Percentiles rank a stretch among this genome's conserved stretches.
Conservation (phyloP, 2,329 filamentous ascomycete species). For the Ophiostoma sp. region DNA sequence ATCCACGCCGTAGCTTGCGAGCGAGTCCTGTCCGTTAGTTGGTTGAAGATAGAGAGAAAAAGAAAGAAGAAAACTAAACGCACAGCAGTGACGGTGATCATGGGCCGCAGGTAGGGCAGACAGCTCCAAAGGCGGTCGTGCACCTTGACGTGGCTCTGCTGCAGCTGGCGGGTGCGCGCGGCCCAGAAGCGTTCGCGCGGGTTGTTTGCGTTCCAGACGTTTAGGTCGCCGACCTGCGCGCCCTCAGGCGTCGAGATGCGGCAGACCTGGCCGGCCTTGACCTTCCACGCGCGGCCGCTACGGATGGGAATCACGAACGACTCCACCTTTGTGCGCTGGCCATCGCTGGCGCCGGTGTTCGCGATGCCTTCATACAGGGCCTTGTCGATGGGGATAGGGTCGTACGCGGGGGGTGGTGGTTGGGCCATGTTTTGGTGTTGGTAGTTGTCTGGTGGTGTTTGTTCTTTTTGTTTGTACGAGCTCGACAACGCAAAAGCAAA, state of each 20-base stretch:
- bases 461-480: not conserved
- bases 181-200: constrained; percentile 81
- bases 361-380: constrained; percentile 12
- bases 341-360: not conserved
- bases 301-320: constrained; percentile 63
- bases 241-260: constrained; percentile 70
- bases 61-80: not conserved
- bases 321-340: not conserved
- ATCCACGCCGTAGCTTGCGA: constrained; percentile 34
- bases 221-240: constrained; percentile 77
- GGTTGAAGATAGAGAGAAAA: not conserved
- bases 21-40: constrained; percentile 6
- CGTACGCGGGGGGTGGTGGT: constrained; percentile 15
- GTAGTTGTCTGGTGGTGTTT: not conserved
- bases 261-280: constrained; percentile 61
- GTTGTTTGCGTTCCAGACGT: constrained; percentile 73
- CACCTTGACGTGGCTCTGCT: constrained; percentile 66
- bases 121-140: constrained; percentile 72
- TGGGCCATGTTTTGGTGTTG: not conserved
- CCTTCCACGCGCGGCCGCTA: constrained; percentile 67
- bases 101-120: constrained; percentile 68
- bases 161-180: constrained; percentile 68
- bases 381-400: constrained; percentile 13
- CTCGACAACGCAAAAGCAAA: not conserved
- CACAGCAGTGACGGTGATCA: constrained; percentile 47